Evolutionary conservation across 2,329 filamentous ascomycete species (phyloP).

Genomic region (Magnaporthales sp.): DNA sequence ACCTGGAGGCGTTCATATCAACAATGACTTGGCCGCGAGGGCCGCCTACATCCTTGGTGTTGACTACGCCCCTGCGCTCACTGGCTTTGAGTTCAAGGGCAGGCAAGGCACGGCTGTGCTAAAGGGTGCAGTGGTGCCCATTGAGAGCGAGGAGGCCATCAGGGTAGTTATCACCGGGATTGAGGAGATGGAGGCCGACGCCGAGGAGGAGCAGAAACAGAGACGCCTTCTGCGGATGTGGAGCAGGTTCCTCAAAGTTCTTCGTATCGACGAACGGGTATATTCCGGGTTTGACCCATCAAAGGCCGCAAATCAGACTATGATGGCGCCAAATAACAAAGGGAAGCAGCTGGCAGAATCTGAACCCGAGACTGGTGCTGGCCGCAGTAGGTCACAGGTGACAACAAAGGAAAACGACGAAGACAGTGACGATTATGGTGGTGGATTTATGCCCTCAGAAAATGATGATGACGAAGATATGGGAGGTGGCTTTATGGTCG

Average conservation of each 20-base stretch:
- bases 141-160: constrained; percentile 64
- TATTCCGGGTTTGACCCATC: neutral
- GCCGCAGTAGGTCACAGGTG: constrained; percentile 17
- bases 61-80: constrained; percentile 84
- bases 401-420: constrained; percentile 16
- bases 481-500: constrained; percentile 15
- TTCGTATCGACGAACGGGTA: constrained; percentile 62
- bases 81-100: constrained; percentile 81
- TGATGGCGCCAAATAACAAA: constrained; percentile 6
- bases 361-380: constrained; percentile 13
- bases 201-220: constrained; percentile 54
- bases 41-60: constrained; percentile 71
- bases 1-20: constrained; percentile 65
- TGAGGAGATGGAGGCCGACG: constrained; percentile 53
- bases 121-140: constrained; percentile 67
- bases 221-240: constrained; percentile 57
- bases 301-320: constrained; percentile 15
- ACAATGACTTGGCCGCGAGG: constrained; percentile 47
- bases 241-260: constrained; percentile 67
- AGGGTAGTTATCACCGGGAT: constrained; percentile 60
- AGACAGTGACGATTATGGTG: constrained; percentile 9
- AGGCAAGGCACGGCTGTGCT: constrained; percentile 78
- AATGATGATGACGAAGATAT: constrained; percentile 19
- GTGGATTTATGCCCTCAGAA: constrained; percentile 8
- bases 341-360: constrained; percentile 6